Conservation (phyloP, 805 yeast species). For the Saccharomycopsis capsularis region DNA sequence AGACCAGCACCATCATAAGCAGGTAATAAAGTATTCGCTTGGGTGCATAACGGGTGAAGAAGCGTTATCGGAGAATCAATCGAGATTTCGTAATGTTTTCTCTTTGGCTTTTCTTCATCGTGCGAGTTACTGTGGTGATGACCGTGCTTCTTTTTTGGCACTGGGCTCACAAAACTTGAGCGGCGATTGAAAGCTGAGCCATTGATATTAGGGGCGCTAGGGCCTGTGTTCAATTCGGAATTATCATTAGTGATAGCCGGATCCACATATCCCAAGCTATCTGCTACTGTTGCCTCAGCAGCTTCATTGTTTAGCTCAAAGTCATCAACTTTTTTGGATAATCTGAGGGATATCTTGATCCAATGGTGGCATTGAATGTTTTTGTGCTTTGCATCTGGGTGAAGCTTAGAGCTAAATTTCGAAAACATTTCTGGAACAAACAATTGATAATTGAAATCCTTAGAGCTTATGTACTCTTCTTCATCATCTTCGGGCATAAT, state of each 20-base stretch:
- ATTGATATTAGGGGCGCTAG: background rate
- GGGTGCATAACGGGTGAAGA: conserved; percentile 69
- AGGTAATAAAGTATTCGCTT: conserved; percentile 71
- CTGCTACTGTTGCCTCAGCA: background rate
- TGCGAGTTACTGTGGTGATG: background rate
- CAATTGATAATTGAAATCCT: conserved; percentile 82
- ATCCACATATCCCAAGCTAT: background rate
- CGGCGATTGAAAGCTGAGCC: conserved; percentile 4
- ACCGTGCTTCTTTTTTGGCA: conserved; percentile 24
- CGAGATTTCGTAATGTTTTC: conserved; percentile 89
- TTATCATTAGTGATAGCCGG: background rate
- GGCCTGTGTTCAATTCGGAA: background rate
- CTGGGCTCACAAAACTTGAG: conserved; percentile 3
- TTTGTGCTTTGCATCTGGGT: conserved; percentile 78
- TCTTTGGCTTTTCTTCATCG: conserved; percentile 24
- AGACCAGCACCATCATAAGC: conserved; percentile 42
- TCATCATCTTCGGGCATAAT: conserved; percentile 32
- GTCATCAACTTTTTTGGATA: conserved; percentile 57
- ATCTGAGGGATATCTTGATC: conserved; percentile 81
- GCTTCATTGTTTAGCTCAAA: conserved; percentile 12
- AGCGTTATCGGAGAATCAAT: conserved; percentile 93
- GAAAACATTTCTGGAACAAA: conserved; percentile 55
- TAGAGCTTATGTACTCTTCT: conserved; percentile 55
- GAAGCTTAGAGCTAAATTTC: conserved; percentile 51
- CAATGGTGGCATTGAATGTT: conserved; percentile 90